phyloP scores from a whole-genome alignment of 331 rosid species.

The Malus hybrid region DNA sequence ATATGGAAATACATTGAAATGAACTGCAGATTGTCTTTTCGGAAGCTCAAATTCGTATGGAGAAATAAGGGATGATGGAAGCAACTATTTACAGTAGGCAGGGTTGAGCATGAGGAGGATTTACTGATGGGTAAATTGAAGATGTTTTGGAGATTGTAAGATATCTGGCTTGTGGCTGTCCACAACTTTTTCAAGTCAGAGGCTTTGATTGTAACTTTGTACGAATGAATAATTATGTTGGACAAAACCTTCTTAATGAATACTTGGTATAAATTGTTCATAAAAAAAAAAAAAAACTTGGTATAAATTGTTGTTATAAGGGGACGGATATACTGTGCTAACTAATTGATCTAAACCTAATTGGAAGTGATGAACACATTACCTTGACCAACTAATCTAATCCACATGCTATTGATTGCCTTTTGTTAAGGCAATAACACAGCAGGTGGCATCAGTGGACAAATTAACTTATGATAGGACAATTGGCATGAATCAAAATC shows the following conservation, averaged over 20 bases:
- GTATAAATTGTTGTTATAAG: not conserved
- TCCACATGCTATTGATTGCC: no score
- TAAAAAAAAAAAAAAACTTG: no score
- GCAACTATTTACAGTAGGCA: slow-evolving; percentile 27
- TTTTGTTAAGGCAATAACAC: not conserved
- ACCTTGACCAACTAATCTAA: no score
- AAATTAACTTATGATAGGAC: not conserved
- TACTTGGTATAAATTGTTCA: not conserved
- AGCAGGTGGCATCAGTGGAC: not conserved
- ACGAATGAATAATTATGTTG: slow-evolving; percentile 3
- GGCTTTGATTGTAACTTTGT: not conserved
- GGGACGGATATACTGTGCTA: no score
- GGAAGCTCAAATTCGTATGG: slow-evolving; percentile 67
- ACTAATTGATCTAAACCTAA: no score
- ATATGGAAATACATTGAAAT: slow-evolving; percentile 39
- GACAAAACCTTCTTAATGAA: not conserved
- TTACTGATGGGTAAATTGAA: slow-evolving; percentile 6
- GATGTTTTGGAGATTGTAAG: not conserved
- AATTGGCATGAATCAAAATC: slow-evolving; percentile 3
- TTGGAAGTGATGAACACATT: no score
- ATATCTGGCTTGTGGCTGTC: not conserved
- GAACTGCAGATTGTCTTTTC: slow-evolving; percentile 73
- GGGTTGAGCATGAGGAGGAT: slow-evolving; percentile 1
- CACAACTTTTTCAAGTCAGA: not conserved
- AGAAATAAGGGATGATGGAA: slow-evolving; percentile 31